phyloP scores from a whole-genome alignment of 352 stramenopile species.

The Globisporangium parvum region DNA sequence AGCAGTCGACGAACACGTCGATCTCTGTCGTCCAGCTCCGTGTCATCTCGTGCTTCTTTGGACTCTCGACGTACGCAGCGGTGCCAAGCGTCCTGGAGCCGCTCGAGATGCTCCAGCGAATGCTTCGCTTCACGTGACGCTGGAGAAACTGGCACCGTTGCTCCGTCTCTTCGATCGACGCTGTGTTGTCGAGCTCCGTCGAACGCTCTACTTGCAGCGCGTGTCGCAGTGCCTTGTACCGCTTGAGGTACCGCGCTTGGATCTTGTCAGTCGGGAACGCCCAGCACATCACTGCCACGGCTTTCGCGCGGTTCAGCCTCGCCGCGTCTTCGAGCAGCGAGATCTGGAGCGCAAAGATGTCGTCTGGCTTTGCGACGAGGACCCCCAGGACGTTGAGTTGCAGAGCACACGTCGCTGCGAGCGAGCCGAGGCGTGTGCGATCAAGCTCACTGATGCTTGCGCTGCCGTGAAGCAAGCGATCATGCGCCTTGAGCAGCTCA shows the following conservation, averaged over 20 bases:
- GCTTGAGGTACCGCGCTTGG: constrained; percentile 24
- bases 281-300: constrained; percentile 22
- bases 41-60: constrained; percentile 10
- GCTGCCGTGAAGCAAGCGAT: not conserved
- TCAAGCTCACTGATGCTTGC: not conserved
- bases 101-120: constrained; percentile 8
- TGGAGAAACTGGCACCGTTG: constrained; percentile 20
- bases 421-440: constrained; percentile 10
- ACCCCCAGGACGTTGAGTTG: constrained; percentile 25
- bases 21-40: constrained; percentile 5
- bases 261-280: constrained; percentile 24
- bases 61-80: not conserved
- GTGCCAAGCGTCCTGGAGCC: not conserved
- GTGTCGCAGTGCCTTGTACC: constrained; percentile 23
- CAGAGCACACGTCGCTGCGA: constrained; percentile 34
- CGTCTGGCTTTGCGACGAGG: constrained; percentile 15
- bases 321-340: constrained; percentile 30
- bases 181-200: not conserved
- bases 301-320: constrained; percentile 20
- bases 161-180: constrained; percentile 20
- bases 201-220: constrained; percentile 9
- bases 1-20: constrained; percentile 21
- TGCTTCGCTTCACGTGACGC: constrained; percentile 13
- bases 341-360: constrained; percentile 27
- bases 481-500: constrained; percentile 9